A percentile compares a stretch with the other conserved stretches of the same genome.
Conservation (phyloP, 805 yeast species). For the Kluyveromyces dobzhanskii region DNA sequence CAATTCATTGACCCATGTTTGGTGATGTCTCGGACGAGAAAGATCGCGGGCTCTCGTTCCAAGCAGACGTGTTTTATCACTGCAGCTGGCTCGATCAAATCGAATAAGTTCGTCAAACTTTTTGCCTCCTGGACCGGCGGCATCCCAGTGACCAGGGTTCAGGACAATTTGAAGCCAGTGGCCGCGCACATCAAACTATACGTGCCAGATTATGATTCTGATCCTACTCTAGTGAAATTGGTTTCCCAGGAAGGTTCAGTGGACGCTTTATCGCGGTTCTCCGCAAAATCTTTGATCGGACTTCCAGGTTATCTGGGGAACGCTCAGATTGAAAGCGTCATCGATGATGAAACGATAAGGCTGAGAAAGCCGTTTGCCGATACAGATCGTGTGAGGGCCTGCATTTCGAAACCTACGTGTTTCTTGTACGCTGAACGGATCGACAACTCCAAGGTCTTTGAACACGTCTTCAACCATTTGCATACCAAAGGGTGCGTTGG, state of each 20-base stretch:
- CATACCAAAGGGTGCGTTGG: constrained; percentile 76
- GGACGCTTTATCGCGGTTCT: constrained; percentile 52
- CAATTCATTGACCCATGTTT: constrained; percentile 80
- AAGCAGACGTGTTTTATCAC: constrained; percentile 71
- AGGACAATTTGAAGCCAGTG: constrained; percentile 66
- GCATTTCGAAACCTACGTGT: constrained; percentile 48
- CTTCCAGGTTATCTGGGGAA: constrained; percentile 75
- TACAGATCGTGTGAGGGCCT: constrained; percentile 33
- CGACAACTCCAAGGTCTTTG: constrained; percentile 75
- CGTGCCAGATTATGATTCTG: constrained; percentile 39
- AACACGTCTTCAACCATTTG: constrained; percentile 73
- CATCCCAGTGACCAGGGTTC: constrained; percentile 87
- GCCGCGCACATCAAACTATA: constrained; percentile 51
- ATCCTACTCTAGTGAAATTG: constrained; percentile 44
- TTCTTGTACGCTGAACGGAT: constrained; percentile 74
- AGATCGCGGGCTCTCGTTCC: constrained; percentile 35
- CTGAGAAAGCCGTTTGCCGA: constrained; percentile 62
- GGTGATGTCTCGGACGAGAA: constrained; percentile 66
- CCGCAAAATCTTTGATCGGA: constrained; percentile 56
- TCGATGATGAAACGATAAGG: constrained; percentile 62
- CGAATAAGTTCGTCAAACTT: constrained; percentile 54
- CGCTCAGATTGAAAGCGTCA: constrained; percentile 56
- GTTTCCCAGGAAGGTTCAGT: neutral
- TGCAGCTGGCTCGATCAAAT: constrained; percentile 67
- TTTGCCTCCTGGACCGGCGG: constrained; percentile 65